phyloP scores from a whole-genome alignment of 2,329 filamentous ascomycete genomes.

The Myotisia sp. region DNA sequence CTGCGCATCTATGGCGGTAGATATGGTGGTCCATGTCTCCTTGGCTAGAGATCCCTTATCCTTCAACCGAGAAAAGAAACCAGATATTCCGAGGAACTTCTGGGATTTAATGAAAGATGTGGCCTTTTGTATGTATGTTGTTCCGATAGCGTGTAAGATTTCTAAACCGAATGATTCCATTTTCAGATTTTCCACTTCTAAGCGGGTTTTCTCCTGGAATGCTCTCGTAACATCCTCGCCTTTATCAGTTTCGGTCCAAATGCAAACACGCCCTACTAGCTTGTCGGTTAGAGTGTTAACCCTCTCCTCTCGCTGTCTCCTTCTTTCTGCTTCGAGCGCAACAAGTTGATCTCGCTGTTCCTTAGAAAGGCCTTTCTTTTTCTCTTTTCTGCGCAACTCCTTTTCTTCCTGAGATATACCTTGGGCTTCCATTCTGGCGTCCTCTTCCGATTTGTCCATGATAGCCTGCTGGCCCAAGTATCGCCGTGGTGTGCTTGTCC shows the following conservation, averaged over 20 bases:
- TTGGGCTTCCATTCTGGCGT: conserved; percentile 49
- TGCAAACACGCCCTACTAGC: conserved; percentile 72
- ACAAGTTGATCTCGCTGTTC: conserved; percentile 87
- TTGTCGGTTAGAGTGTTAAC: conserved; percentile 74
- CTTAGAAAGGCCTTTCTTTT: conserved; percentile 79
- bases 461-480: conserved; percentile 67
- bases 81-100: conserved; percentile 89
- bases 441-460: conserved; percentile 75
- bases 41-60: conserved; percentile 95
- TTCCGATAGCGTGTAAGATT: conserved; percentile 86
- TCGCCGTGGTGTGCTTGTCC: conserved; percentile 35
- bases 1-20: conserved; percentile 88
- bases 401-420: conserved; percentile 60
- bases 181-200: conserved; percentile 95
- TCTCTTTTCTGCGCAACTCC: conserved; percentile 63
- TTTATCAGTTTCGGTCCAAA: conserved; percentile 97
- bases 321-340: conserved; percentile 76
- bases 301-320: conserved; percentile 71
- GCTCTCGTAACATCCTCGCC: conserved; percentile 66
- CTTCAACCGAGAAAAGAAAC: conserved; percentile 85
- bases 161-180: conserved; percentile 98
- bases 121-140: conserved; percentile 78
- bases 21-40: conserved; percentile 97
- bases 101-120: conserved; percentile 82
- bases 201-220: conserved; percentile 84